Evolutionary conservation across 345 rosid genomes (phyloP).

Genomic region (Brassica incana): DNA sequence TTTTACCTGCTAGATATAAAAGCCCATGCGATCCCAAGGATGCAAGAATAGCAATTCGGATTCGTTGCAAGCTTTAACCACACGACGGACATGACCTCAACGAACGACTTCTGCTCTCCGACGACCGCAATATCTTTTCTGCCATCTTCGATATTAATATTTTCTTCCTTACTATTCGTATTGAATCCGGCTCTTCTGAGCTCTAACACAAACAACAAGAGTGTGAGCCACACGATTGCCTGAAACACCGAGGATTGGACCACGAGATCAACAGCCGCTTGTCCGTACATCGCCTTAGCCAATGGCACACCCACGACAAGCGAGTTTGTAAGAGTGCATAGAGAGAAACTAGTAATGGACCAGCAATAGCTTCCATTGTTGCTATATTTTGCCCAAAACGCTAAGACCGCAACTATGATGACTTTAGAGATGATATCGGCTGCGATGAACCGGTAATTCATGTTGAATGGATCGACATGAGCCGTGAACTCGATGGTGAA

Average conservation of each 20-base stretch:
- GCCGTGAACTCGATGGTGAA: conserved; percentile 73
- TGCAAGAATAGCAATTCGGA: conserved; percentile 72
- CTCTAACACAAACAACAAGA: conserved; percentile 74
- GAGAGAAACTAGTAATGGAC: conserved; percentile 80
- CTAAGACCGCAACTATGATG: conserved; percentile 53
- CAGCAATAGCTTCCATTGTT: conserved; percentile 68
- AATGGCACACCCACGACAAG: conserved; percentile 78
- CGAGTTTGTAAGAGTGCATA: conserved; percentile 65
- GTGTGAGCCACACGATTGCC: conserved; percentile 68
- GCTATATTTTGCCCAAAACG: conserved; percentile 64
- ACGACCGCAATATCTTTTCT: conserved; percentile 8
- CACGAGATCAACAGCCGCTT: conserved; percentile 65
- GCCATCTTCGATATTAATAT: conserved; percentile 21
- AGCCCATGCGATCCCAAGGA: conserved; percentile 75
- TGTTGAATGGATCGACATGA: conserved; percentile 69
- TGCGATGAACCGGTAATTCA: conserved; percentile 62
- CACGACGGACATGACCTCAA: conserved; percentile 57
- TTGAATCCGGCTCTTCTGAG: conserved; percentile 42
- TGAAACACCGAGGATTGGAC: conserved; percentile 72
- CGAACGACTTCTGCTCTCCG: conserved; percentile 35
- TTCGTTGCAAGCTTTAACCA: conserved; percentile 61
- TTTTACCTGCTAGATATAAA: conserved; percentile 62
- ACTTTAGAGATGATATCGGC: conserved; percentile 73
- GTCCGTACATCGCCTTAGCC: conserved; percentile 74
- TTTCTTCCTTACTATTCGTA: conserved; percentile 20